Evolutionary conservation across 2,329 filamentous ascomycete species (phyloP), one percentile per base, ranked within the genome.

Genomic region (Diaporthe caulivora): DNA sequence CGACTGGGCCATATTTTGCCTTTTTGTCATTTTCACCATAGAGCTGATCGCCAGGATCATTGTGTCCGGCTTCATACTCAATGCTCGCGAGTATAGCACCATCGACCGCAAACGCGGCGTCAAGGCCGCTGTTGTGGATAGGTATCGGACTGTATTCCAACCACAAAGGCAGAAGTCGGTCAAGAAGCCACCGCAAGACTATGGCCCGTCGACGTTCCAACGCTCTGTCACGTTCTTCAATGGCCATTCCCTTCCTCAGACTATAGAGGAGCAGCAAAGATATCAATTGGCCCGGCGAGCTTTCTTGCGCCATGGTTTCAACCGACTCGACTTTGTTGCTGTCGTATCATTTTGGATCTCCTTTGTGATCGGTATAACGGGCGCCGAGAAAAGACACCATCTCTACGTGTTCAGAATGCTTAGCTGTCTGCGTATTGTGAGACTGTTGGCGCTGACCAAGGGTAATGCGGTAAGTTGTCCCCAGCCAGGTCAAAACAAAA

Each of bases 261-360:
- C 87, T 79, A 87, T 87, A 76, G 94, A 88, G 86, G 91, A 97
- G 76, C 93, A 95, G 77, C 94, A 97, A 81, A 92, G 96, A 75
- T 89, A 93, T 77, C 93, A 97, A 76, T 88, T 99, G 71, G 96
- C 97, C 21, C 92, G 97, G 70, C 91, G 97, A 75, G 97, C 97
- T 1, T 98, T 98, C 82, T 85, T 99, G 71, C 92, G 97, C 21
- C 97, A 99, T 82, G 95, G 95, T 0, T 99, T 99, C 85, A 98
- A 98, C 80, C 91, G 97, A 69, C 88, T 98, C 15, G 97, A 99
- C 81, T 98, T 98, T 82, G 87, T 99, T 70, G 97, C 97, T 1
- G 93, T 99, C 10, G 87, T 97, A n/a, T 93, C 96, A 0, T 99
- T 95, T 83, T 99, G 97, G 97, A 92, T 98, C 72, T 92, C 94